phyloP scores from a whole-genome alignment of 305 asterid genomes.

The Coffea humblotiana region DNA sequence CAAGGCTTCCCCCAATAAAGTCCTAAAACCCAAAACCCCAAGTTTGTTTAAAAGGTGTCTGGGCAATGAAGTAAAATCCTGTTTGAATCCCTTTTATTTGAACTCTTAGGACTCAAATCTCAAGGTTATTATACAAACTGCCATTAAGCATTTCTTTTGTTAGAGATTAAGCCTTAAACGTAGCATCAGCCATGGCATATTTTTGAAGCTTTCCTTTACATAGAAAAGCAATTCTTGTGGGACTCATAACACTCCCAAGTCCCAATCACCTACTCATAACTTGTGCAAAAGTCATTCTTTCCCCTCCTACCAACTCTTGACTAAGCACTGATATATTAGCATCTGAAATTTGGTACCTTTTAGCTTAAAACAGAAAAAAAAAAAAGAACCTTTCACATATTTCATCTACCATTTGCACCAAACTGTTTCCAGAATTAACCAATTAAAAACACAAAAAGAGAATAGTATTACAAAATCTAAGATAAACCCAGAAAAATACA shows the following conservation, averaged over 20 bases:
- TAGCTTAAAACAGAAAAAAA: not conserved
- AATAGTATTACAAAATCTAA: not conserved
- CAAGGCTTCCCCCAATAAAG: not conserved
- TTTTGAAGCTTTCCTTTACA: not conserved
- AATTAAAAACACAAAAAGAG: not conserved
- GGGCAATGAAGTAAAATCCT: not conserved
- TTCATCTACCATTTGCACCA: not conserved
- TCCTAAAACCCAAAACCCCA: not conserved
- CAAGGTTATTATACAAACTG: not conserved
- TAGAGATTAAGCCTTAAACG: not conserved
- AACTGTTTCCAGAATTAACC: not conserved
- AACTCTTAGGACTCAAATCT: not conserved
- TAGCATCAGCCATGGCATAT: not conserved
- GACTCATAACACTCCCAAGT: not conserved
- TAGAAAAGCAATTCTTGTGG: not conserved
- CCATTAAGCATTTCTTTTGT: not conserved
- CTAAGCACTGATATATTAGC: not conserved
- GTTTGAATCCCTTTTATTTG: not conserved
- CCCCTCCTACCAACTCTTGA: not conserved
- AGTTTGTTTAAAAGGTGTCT: not conserved
- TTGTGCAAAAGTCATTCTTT: not conserved
- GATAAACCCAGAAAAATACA: not conserved
- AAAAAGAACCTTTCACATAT: not conserved
- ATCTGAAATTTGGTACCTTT: not conserved
- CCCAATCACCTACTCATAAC: not conserved